Evolutionary conservation across 2,329 filamentous ascomycete genomes (phyloP).

Genomic region (Pestalotiopsis sp.): DNA sequence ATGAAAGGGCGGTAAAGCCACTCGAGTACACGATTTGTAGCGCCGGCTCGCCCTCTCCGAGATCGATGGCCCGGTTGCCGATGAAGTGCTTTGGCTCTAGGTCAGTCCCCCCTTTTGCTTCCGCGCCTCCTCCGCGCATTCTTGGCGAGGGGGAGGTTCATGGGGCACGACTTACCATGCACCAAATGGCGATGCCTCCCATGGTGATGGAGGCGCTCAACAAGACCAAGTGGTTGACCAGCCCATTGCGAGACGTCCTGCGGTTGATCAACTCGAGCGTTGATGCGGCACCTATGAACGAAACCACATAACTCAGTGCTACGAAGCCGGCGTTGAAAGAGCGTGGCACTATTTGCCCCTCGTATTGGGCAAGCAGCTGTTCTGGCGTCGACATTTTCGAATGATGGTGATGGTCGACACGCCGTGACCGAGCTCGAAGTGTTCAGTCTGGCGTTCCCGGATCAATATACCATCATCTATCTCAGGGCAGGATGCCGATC

Average conservation of each 20-base stretch:
- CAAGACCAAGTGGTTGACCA: slow-evolving; percentile 68
- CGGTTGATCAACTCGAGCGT: slow-evolving; percentile 82
- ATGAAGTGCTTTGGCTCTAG: slow-evolving; percentile 68
- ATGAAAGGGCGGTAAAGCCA: slow-evolving; percentile 72
- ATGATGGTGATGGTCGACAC: neutral
- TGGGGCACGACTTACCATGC: slow-evolving; percentile 52
- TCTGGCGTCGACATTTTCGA: slow-evolving; percentile 25
- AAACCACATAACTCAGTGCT: slow-evolving; percentile 73
- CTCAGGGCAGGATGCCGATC: neutral
- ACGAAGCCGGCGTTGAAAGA: slow-evolving; percentile 62
- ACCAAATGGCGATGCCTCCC: slow-evolving; percentile 75
- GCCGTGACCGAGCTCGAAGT: neutral
- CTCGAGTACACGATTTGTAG: slow-evolving; percentile 75
- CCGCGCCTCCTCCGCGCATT: neutral
- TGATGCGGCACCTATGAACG: slow-evolving; percentile 73
- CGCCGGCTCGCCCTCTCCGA: slow-evolving; percentile 60
- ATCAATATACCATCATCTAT: neutral
- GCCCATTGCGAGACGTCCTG: slow-evolving; percentile 66
- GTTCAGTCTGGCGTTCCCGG: neutral
- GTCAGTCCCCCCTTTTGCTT: slow-evolving; percentile 23
- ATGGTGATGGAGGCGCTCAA: slow-evolving; percentile 66
- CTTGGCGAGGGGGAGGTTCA: neutral
- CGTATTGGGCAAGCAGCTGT: slow-evolving; percentile 39
- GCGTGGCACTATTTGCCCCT: slow-evolving; percentile 46
- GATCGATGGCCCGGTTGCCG: slow-evolving; percentile 75